Evolutionary conservation across 352 stramenopile species (phyloP).

Genomic region (Globisporangium carolinianum): DNA sequence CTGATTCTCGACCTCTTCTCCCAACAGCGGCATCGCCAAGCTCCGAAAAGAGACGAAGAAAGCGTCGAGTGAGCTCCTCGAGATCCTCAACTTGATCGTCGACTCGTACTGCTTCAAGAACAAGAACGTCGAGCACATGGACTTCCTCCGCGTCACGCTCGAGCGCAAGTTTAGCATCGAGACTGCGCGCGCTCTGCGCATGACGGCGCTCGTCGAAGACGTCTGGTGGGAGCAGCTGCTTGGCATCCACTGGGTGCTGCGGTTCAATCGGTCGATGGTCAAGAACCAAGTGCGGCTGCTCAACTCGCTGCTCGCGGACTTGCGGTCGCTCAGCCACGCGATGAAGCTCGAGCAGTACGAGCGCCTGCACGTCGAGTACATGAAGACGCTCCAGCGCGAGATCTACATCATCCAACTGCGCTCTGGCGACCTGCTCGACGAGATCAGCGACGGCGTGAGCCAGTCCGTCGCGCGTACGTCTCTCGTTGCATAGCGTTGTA

Average conservation of each 20-base stretch:
- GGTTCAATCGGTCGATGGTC: conserved; percentile 36
- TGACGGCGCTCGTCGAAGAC: conserved; percentile 32
- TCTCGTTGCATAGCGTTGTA: too few relatives aligned
- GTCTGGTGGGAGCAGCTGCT: conserved; percentile 54
- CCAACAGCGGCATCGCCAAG: conserved; percentile 22
- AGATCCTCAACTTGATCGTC: conserved; percentile 52
- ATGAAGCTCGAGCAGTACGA: conserved; percentile 62
- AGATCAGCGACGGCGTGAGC: conserved; percentile 19
- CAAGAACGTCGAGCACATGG: conserved; percentile 62
- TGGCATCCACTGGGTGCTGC: conserved; percentile 28
- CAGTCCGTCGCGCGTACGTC: too few relatives aligned
- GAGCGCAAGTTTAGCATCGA: conserved; percentile 31
- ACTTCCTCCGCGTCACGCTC: conserved; percentile 37
- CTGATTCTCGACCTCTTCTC: not conserved
- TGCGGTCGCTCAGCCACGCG: conserved; percentile 33
- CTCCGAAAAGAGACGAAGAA: conserved; percentile 22
- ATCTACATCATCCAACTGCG: conserved; percentile 41
- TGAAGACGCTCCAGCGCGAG: conserved; percentile 39
- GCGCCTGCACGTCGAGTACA: conserved; percentile 33
- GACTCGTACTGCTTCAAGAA: conserved; percentile 86
- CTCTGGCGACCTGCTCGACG: conserved; percentile 25
- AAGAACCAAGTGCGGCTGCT: conserved; percentile 33
- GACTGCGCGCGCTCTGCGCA: conserved; percentile 20
- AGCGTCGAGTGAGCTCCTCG: conserved; percentile 25
- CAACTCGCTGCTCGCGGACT: conserved; percentile 26